Conservation (phyloP, 202 grass and related monocot genomes). For the Hordeum pubiflorum region DNA sequence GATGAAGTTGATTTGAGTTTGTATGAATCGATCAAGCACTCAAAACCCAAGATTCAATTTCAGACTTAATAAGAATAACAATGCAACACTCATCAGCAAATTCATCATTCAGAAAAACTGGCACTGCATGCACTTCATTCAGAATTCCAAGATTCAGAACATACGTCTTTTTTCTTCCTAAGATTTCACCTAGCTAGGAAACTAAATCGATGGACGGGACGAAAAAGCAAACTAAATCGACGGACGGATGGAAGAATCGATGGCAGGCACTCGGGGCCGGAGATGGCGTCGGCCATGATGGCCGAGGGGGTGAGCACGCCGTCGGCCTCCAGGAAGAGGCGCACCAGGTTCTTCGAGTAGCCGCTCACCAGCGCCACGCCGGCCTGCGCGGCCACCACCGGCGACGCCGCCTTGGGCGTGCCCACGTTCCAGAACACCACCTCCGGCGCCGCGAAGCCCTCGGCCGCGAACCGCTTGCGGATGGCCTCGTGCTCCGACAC, state of each 20-base stretch:
- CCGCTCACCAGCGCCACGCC: conserved; percentile 47
- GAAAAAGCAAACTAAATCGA: not conserved
- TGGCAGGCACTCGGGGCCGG: not conserved
- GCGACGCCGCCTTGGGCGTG: not conserved
- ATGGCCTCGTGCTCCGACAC: not conserved
- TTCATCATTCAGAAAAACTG: too few species aligned
- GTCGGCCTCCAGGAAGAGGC: conserved; percentile 37
- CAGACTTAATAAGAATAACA: too few species aligned
- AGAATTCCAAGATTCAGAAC: too few species aligned
- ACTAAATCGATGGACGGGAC: too few species aligned
- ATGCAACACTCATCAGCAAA: too few species aligned
- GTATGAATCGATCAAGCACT: too few species aligned
- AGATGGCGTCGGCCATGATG: conserved; percentile 37
- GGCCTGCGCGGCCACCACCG: not conserved
- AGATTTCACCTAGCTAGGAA: too few species aligned
- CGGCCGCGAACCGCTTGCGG: not conserved
- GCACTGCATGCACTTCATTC: too few species aligned
- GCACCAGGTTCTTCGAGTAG: conserved; percentile 54
- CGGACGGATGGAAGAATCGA: not conserved
- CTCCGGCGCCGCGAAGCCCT: conserved; percentile 22
- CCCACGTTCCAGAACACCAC: conserved; percentile 55
- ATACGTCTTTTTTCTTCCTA: too few species aligned
- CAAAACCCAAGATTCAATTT: too few species aligned
- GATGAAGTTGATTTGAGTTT: too few species aligned
- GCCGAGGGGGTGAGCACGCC: conserved; percentile 16